These are phyloP conservation scores for Alternaria conjuncta DNA, from an alignment of 2,329 filamentous ascomycete species.

Conservation along the genomic window DNA sequence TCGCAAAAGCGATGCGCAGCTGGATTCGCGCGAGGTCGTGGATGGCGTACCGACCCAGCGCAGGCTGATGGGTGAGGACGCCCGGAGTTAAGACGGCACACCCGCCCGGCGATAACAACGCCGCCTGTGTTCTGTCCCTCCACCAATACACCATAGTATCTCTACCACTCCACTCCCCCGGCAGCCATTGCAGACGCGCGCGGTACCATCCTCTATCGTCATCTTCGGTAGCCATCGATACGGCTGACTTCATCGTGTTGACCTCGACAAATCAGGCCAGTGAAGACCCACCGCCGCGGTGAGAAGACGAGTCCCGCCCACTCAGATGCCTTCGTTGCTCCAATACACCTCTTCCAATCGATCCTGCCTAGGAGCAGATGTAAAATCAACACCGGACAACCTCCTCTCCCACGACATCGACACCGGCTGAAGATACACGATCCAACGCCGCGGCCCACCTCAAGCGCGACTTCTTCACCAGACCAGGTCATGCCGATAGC, in stretches of 20 bases:
- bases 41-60: neutral
- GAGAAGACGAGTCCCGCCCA: neutral
- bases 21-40: neutral
- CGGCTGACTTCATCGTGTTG: neutral
- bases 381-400: neutral
- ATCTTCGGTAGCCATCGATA: neutral
- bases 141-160: neutral
- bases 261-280: neutral
- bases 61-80: neutral
- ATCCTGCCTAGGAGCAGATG: neutral
- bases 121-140: neutral
- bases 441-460: neutral
- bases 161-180: neutral
- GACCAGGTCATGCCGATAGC: neutral
- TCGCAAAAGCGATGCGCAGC: neutral
- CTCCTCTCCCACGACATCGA: neutral
- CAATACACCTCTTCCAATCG: neutral
- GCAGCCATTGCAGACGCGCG: neutral
- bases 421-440: neutral
- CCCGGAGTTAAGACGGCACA: neutral
- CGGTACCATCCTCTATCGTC: rapidly evolving
- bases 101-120: neutral
- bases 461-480: neutral
- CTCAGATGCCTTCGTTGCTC: neutral
- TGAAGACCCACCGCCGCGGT: neutral